These are phyloP conservation scores for Tanacetum coccineum DNA, from an alignment of 129 eudicot genomes.

Conservation along the genomic window DNA sequence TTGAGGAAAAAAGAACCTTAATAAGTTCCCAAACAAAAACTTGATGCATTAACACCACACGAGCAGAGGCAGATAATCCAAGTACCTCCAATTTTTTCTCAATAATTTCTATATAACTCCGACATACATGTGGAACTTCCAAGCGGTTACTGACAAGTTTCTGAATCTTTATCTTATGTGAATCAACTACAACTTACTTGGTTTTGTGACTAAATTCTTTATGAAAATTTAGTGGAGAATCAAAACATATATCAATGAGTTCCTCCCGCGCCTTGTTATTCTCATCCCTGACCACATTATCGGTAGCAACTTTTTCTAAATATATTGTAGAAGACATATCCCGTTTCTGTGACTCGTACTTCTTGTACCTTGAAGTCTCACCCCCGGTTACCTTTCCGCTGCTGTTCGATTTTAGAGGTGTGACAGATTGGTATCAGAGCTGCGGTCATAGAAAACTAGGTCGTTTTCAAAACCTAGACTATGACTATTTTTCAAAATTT, in stretches of 20 bases:
- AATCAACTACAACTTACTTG: conserved; percentile 44
- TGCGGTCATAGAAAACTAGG: too few relatives aligned
- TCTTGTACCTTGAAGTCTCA: too few relatives aligned
- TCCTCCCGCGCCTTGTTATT: conserved; percentile 59
- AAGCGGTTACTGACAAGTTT: conserved; percentile 52
- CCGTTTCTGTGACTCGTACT: conserved; percentile 45
- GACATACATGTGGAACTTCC: conserved; percentile 56
- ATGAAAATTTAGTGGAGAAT: conserved; percentile 59
- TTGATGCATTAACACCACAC: conserved; percentile 82
- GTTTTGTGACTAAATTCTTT: conserved; percentile 57
- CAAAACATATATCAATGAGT: conserved; percentile 58
- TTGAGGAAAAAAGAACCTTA: conserved; percentile 76
- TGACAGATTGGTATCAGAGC: too few relatives aligned
- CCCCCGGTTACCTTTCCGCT: too few relatives aligned
- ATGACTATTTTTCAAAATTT: too few relatives aligned
- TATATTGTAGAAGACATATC: conserved; percentile 60
- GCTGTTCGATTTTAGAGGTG: too few relatives aligned
- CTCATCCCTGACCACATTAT: conserved; percentile 74
- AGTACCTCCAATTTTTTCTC: conserved; percentile 84
- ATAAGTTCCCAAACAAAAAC: conserved; percentile 89
- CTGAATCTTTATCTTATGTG: conserved; percentile 55
- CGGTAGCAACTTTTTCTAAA: conserved; percentile 73
- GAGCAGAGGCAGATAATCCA: conserved; percentile 60
- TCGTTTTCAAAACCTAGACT: too few relatives aligned
- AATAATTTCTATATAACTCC: conserved; percentile 62